Percentiles rank a stretch among this genome's conserved stretches.
Evolutionary conservation across 2,329 filamentous ascomycete genomes (phyloP).

Genomic region (Aspergillus sp.): DNA sequence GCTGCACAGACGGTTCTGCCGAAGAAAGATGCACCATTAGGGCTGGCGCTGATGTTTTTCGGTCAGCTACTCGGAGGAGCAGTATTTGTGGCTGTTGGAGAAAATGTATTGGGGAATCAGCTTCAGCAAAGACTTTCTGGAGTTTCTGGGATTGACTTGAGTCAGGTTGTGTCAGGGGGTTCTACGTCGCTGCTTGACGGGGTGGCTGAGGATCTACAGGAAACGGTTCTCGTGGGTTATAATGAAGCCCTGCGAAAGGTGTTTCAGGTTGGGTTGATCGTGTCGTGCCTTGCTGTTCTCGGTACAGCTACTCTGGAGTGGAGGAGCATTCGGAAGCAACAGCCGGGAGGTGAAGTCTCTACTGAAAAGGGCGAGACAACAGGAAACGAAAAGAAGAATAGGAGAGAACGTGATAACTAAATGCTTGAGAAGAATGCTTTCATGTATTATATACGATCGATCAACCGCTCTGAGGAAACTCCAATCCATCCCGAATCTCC

Average conservation of each 20-base stretch:
- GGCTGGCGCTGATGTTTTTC: constrained; percentile 17
- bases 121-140: constrained; percentile 5
- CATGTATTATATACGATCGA: too few species aligned
- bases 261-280: constrained; percentile 3
- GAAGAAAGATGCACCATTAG: constrained; percentile 19
- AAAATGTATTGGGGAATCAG: constrained; percentile 19
- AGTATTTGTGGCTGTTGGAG: constrained; percentile 16
- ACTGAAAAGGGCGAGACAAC: background rate
- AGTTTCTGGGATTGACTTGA: constrained; percentile 6
- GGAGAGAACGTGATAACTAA: too few species aligned
- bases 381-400: background rate
- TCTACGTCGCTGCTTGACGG: background rate
- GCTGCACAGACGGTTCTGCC: constrained; percentile 17
- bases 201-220: background rate
- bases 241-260: background rate
- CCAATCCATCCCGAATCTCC: too few species aligned
- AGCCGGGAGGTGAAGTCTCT: background rate
- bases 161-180: background rate
- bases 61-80: constrained; percentile 14
- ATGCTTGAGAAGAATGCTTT: too few species aligned
- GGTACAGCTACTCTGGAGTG: constrained; percentile 3
- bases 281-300: background rate
- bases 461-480: too few species aligned
- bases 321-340: constrained; percentile 1
- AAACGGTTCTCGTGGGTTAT: background rate